Evolutionary conservation across 75 land plant species (phyloP).

Genomic region (Picea glauca): DNA sequence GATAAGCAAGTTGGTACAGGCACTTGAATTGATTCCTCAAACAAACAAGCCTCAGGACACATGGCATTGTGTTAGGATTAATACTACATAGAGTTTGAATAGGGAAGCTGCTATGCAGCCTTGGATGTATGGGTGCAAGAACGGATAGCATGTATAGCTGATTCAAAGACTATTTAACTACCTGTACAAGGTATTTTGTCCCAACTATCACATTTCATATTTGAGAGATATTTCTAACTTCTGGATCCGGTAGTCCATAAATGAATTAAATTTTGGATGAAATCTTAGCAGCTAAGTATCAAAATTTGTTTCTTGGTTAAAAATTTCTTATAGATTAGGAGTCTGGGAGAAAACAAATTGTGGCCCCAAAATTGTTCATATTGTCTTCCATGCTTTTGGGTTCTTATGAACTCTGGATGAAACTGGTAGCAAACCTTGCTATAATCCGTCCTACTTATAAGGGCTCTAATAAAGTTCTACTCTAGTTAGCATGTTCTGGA

Average conservation of each 20-base stretch:
- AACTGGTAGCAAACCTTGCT: too few species aligned
- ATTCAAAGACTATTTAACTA: too few species aligned
- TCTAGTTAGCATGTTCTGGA: too few species aligned
- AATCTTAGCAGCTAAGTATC: not conserved
- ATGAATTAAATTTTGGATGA: not conserved
- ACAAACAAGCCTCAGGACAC: not conserved
- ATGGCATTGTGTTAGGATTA: not conserved
- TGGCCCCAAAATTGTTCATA: too few species aligned
- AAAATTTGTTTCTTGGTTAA: not conserved
- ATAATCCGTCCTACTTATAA: too few species aligned
- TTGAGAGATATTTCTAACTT: not conserved
- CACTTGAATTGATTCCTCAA: not conserved
- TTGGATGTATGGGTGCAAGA: not conserved
- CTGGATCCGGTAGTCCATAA: not conserved
- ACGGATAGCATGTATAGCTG: not conserved
- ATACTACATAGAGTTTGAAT: not conserved
- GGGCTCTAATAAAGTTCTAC: too few species aligned
- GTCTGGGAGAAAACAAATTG: too few species aligned
- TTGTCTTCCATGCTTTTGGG: too few species aligned
- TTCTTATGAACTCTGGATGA: too few species aligned
- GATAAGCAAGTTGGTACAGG: not conserved
- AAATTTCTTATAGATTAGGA: not conserved
- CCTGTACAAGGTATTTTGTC: too few species aligned
- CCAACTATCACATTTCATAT: not conserved
- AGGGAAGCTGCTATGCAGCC: not conserved